These are phyloP conservation scores for Apiospora sp. DNA, from an alignment of 2,329 filamentous ascomycete genomes.

Conservation along the genomic window DNA sequence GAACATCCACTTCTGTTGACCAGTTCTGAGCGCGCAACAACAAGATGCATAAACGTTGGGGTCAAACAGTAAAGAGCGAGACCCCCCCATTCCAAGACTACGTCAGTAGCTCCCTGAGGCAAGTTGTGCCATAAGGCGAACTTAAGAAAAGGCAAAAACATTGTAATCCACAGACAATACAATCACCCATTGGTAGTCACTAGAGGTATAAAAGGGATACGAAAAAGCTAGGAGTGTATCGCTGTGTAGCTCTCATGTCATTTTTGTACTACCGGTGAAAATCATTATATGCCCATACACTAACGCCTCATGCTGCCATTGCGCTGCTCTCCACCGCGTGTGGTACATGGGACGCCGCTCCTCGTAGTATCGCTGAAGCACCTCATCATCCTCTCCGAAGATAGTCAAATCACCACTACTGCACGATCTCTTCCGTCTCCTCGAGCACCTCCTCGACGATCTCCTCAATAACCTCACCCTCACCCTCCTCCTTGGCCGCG, in stretches of 20 bases:
- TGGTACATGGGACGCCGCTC: slow-evolving; percentile 2
- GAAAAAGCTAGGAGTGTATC: neutral
- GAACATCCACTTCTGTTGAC: neutral
- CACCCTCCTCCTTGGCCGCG: slow-evolving; percentile 67
- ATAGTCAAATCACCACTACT: slow-evolving; percentile 28
- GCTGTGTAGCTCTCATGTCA: slow-evolving; percentile 21
- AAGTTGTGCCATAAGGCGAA: too few relatives aligned
- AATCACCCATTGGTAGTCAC: neutral
- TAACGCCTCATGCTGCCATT: slow-evolving; percentile 26
- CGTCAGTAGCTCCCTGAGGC: neutral
- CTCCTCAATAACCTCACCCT: slow-evolving; percentile 86
- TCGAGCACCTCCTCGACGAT: slow-evolving; percentile 84
- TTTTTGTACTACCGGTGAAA: slow-evolving; percentile 28
- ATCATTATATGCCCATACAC: slow-evolving; percentile 29
- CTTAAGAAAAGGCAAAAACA: neutral
- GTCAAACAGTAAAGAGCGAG: neutral
- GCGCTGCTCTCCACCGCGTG: slow-evolving; percentile 17
- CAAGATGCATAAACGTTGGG: neutral
- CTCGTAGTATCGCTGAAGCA: slow-evolving; percentile 3
- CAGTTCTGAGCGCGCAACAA: neutral
- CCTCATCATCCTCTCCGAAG: slow-evolving; percentile 10
- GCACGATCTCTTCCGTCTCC: slow-evolving; percentile 82
- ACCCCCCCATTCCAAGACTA: neutral
- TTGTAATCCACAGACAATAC: neutral
- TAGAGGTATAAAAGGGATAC: neutral